Evolutionary conservation across 129 eudicot species (phyloP).

Genomic region (Pulicaria dysenterica): DNA sequence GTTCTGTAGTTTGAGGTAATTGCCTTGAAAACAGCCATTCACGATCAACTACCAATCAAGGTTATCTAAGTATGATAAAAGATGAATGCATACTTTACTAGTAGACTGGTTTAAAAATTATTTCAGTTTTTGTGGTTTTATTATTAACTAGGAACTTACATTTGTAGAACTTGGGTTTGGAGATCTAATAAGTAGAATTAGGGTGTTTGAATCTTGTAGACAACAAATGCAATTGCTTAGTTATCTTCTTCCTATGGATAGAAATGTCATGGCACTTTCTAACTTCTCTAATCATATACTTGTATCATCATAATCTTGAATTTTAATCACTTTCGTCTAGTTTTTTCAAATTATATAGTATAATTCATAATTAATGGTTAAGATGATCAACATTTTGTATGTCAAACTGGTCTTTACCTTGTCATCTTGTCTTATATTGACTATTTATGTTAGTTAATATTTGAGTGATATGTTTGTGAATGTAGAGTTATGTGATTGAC

Average conservation of each 20-base stretch:
- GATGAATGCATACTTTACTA: not conserved
- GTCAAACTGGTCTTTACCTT: not conserved
- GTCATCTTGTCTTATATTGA: not conserved
- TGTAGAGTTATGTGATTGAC: not conserved
- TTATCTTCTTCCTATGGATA: not conserved
- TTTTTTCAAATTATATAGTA: conserved; percentile 2
- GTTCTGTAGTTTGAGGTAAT: conserved; percentile 3
- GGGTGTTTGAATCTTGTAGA: conserved; percentile 2
- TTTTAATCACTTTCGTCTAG: not conserved
- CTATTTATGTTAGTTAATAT: not conserved
- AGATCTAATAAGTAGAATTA: not conserved
- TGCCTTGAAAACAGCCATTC: not conserved
- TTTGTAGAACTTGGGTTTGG: not conserved
- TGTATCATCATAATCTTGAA: not conserved
- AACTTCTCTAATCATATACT: not conserved
- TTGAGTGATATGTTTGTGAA: not conserved
- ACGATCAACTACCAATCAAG: too few species aligned
- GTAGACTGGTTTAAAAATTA: too few species aligned
- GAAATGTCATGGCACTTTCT: not conserved
- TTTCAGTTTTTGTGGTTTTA: not conserved
- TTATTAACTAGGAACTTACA: not conserved
- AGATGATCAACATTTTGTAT: not conserved
- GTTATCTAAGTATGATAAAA: not conserved
- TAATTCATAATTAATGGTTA: not conserved
- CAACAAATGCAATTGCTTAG: not conserved